Evolutionary conservation across 208 protist genomes (phyloP).

Genomic region (Leishmania turanica): DNA sequence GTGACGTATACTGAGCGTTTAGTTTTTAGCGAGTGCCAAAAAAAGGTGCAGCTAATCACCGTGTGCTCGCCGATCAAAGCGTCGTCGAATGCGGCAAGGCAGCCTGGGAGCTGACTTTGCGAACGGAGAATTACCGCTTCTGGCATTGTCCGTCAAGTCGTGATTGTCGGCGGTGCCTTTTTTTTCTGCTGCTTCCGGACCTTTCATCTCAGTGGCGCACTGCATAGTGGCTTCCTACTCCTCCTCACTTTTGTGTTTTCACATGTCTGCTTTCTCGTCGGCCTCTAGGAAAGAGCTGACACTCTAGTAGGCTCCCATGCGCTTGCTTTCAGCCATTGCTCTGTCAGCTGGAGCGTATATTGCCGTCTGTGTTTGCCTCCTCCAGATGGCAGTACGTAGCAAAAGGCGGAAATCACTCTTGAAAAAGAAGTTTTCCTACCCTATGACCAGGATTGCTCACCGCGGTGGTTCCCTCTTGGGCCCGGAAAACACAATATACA

Average conservation of each 20-base stretch:
- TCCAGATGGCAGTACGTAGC: slow-evolving; percentile 25
- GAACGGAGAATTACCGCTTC: background rate
- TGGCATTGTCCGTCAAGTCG: background rate
- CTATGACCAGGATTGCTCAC: slow-evolving; percentile 67
- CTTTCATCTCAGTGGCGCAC: background rate
- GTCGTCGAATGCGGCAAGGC: background rate
- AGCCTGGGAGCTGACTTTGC: background rate
- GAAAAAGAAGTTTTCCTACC: slow-evolving; percentile 66
- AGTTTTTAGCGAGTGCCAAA: background rate
- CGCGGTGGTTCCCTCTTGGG: slow-evolving; percentile 71
- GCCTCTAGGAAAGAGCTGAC: background rate
- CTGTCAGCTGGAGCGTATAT: slow-evolving; percentile 24
- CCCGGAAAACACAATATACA: slow-evolving; percentile 85
- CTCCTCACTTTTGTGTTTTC: background rate
- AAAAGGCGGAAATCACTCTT: slow-evolving; percentile 30
- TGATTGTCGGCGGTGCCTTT: background rate
- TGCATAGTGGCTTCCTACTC: background rate
- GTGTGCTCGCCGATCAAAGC: background rate
- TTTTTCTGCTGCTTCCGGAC: too few species aligned
- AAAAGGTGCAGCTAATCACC: background rate
- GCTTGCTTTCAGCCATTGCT: background rate
- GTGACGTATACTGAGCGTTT: background rate
- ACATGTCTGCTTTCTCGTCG: background rate
- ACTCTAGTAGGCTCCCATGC: background rate
- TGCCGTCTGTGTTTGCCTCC: slow-evolving; percentile 15